Evolutionary conservation across 2,329 filamentous ascomycete genomes (phyloP).

Genomic region (Monosporascus sp.): DNA sequence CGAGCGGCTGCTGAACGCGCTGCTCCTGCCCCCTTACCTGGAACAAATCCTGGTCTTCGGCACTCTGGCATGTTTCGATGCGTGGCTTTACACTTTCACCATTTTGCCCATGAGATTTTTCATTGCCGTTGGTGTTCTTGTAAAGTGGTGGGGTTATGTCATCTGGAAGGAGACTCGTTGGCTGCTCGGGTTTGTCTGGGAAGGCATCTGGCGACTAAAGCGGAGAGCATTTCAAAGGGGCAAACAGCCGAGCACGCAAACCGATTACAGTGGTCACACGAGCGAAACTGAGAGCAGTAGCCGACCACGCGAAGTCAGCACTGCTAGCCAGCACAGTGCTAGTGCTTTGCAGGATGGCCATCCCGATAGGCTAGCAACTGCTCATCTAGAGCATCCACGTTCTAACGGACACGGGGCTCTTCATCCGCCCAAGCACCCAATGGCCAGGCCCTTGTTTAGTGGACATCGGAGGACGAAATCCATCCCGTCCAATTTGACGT

Average conservation of each 20-base stretch:
- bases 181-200: constrained; percentile 71
- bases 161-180: constrained; percentile 66
- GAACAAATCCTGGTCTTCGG: constrained; percentile 86
- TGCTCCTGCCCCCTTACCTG: constrained; percentile 74
- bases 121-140: constrained; percentile 70
- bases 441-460: constrained; percentile 29
- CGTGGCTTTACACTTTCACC: constrained; percentile 95
- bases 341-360: constrained; percentile 12
- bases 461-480: constrained; percentile 75
- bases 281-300: constrained; percentile 38
- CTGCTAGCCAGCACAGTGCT: constrained; percentile 12
- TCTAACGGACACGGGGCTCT: constrained; percentile 18
- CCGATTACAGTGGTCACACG: constrained; percentile 18
- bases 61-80: constrained; percentile 83
- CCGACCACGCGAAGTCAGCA: constrained; percentile 14
- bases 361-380: constrained; percentile 12
- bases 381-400: constrained; percentile 15
- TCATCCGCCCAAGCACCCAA: constrained; percentile 29
- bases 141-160: constrained; percentile 72
- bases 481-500: constrained; percentile 75
- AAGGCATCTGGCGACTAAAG: constrained; percentile 77
- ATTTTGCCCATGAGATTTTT: constrained; percentile 86
- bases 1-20: constrained; percentile 82
- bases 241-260: constrained; percentile 23
- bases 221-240: constrained; percentile 45